These are phyloP conservation scores for Alternaria atra DNA, from an alignment of 2,329 filamentous ascomycete genomes.

Conservation along the genomic window DNA sequence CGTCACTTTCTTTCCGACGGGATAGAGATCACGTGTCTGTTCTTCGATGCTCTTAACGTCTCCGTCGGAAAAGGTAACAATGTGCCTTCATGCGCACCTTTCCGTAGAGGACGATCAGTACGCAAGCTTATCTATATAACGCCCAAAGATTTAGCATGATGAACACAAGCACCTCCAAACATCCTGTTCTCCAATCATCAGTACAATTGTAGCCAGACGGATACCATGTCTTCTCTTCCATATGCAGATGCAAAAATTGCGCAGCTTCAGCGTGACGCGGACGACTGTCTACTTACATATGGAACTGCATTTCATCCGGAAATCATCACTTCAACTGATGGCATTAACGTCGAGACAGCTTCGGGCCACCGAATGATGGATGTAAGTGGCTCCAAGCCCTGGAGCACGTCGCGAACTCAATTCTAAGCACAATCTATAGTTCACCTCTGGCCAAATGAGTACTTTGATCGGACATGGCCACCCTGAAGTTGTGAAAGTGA, in stretches of 20 bases:
- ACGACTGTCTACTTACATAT: constrained; percentile 32
- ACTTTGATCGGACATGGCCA: constrained; percentile 42
- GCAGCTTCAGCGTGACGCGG: constrained; percentile 33
- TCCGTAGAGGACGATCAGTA: neutral
- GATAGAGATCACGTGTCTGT: neutral
- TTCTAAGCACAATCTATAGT: neutral
- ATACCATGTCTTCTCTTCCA: constrained; percentile 24
- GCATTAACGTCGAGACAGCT: constrained; percentile 42
- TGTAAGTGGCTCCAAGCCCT: neutral
- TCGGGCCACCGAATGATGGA: constrained; percentile 46
- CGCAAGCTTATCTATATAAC: neutral
- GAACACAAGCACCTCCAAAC: neutral
- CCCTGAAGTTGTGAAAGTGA: constrained; percentile 44
- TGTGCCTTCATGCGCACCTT: neutral
- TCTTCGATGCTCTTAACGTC: neutral
- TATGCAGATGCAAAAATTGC: constrained; percentile 25
- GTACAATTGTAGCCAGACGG: neutral
- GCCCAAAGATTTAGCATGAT: neutral
- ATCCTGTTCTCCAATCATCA: neutral
- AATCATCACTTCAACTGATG: constrained; percentile 40
- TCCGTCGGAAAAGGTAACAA: constrained; percentile 13
- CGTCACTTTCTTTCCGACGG: constrained; percentile 1
- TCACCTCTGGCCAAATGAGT: constrained; percentile 20
- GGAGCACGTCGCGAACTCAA: neutral
- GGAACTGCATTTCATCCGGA: constrained; percentile 40